Evolutionary conservation across 768 basidiomycete species (phyloP).

Genomic region (Ramaria rubella): DNA sequence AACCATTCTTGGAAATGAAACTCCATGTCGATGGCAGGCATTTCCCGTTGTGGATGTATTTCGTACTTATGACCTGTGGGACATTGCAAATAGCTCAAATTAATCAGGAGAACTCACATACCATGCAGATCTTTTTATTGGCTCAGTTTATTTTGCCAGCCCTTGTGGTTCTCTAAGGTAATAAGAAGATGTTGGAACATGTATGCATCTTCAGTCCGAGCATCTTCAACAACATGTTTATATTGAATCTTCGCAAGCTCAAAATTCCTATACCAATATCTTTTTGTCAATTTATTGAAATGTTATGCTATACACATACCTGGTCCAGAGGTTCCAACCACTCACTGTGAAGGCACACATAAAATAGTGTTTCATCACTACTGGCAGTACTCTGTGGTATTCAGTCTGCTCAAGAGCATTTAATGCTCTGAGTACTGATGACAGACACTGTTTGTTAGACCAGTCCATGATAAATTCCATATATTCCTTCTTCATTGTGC

Average conservation of each 20-base stretch:
- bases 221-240: no score
- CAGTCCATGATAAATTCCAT: conserved; percentile 20
- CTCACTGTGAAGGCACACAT: conserved; percentile 25
- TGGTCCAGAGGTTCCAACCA: conserved; percentile 27
- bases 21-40: conserved; percentile 23
- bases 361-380: conserved; percentile 20
- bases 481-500: no score
- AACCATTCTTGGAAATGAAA: conserved; percentile 4
- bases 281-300: background rate
- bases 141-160: conserved; percentile 21
- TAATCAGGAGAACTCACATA: background rate
- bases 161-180: conserved; percentile 18
- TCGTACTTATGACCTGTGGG: conserved; percentile 26
- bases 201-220: no score
- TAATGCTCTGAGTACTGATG: background rate
- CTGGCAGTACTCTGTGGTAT: background rate
- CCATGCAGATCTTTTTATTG: conserved; percentile 15
- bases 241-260: no score
- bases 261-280: conserved; percentile 1
- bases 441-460: conserved; percentile 20
- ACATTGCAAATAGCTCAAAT: background rate
- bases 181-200: no score
- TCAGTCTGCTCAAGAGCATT: background rate
- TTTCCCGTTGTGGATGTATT: conserved; percentile 29
- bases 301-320: conserved; percentile 16